phyloP scores from a whole-genome alignment of 345 rosid species.

The Eucalyptus tenuipes region DNA sequence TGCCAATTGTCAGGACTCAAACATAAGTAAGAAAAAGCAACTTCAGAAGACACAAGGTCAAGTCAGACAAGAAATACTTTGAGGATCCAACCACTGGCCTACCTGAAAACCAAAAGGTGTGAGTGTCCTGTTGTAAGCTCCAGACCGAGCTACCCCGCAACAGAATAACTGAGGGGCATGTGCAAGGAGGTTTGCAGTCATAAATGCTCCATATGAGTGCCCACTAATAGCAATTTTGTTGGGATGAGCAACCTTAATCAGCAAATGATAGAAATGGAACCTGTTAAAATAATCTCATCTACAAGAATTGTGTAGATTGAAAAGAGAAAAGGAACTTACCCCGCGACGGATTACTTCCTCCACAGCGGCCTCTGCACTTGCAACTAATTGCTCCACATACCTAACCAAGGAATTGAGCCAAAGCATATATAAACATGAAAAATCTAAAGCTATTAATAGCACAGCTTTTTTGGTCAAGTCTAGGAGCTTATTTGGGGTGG shows the following conservation, averaged over 20 bases:
- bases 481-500: not conserved
- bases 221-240: slow-evolving; percentile 90
- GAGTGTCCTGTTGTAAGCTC: slow-evolving; percentile 97
- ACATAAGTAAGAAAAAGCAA: not conserved
- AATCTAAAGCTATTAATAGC: not conserved
- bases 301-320: not conserved
- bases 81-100: not conserved
- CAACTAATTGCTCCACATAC: slow-evolving; percentile 86
- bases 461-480: not conserved
- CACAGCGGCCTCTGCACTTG: slow-evolving; percentile 98
- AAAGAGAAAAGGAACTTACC: slow-evolving; percentile 27
- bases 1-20: not conserved
- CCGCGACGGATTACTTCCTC: slow-evolving; percentile 90
- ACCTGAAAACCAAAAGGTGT: slow-evolving; percentile 99
- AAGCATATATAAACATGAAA: not conserved
- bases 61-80: not conserved
- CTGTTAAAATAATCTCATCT: not conserved
- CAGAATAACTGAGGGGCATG: slow-evolving; percentile 95
- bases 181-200: slow-evolving; percentile 95
- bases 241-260: slow-evolving; percentile 72
- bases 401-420: slow-evolving; percentile 15
- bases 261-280: not conserved
- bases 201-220: slow-evolving; percentile 98
- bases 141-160: slow-evolving; percentile 95
- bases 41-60: not conserved